Base-by-base conservation (phyloP, 1,139 yeast species). In the Debaryomyces sp. region DNA sequence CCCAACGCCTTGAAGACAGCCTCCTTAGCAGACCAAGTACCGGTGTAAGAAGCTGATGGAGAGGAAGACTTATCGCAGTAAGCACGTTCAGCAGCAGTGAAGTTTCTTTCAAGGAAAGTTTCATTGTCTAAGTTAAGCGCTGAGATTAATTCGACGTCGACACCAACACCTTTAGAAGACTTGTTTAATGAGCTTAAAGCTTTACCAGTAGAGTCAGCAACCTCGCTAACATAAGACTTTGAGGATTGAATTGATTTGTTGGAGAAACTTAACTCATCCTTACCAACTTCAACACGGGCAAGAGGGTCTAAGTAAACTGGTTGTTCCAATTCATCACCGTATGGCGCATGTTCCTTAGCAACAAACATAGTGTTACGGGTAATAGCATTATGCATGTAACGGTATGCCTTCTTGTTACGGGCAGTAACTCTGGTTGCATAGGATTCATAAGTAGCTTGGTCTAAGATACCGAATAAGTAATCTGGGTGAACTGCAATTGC, bases 11-110 rank as follows among this genome's bases (percentile, higher is more conserved):
- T 94, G 84, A 94, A 94, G 38, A 91, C 97, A 35, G 99, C 99
- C 75, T 94, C 99, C 75, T 94, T 94, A 47, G 99, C 99, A 40
- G 97, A 89, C 99, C 99, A 94, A 44, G 96, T 88, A 47, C 99
- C 99, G 33, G 99, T 92, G 71, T 81, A 94, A 6, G 97, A 90
- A 18, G 98, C 91, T 66, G 84, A 89, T 48, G 96, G 89, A 58
- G 79, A 79, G 37, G 96, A 75, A 38, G 97, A 83, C 45, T 75
- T 64, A 50, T 71, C 66, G 70, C 98, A 92, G 78, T 94, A 94
- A 43, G 73, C 77, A 59, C 86, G 85, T 76, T 94, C 99, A 21
- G 71, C 77, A 8, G 69, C 74, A 44, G 98, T 91, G 78, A 92
- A 94, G 79, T 94, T 94, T 69, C 98, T 85, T 70, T 87, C 91